Evolutionary conservation across 108 stramenopile genomes (phyloP).

Genomic region (Asterionellopsis glacialis): DNA sequence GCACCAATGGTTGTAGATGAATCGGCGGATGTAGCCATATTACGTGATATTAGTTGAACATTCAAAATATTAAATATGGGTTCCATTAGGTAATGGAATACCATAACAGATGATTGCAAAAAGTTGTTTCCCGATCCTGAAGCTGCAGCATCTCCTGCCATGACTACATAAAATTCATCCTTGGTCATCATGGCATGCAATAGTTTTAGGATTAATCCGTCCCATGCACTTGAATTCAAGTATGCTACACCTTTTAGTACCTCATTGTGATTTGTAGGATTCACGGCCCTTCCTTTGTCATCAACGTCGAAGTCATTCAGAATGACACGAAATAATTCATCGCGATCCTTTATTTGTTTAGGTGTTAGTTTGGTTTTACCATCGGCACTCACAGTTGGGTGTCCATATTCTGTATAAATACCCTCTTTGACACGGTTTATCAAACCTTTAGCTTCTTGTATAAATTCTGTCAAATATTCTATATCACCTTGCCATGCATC

Average conservation of each 20-base stretch:
- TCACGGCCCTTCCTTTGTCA: conserved; percentile 6
- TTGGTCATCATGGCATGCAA: conserved; percentile 49
- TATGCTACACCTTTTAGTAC: conserved; percentile 6
- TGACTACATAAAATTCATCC: conserved; percentile 35
- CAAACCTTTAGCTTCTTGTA: conserved; percentile 33
- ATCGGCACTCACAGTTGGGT: conserved; percentile 8
- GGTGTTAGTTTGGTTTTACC: conserved; percentile 10
- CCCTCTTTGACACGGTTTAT: conserved; percentile 43
- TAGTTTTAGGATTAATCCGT: conserved; percentile 33
- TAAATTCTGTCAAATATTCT: conserved; percentile 31
- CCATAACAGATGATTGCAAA: conserved; percentile 25
- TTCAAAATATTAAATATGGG: conserved; percentile 47
- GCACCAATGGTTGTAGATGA: conserved; percentile 6
- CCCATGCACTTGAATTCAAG: conserved; percentile 9
- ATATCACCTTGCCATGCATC: conserved; percentile 43
- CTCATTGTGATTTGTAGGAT: conserved; percentile 5
- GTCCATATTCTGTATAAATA: conserved; percentile 45
- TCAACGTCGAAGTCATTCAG: conserved; percentile 13
- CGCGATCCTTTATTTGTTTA: conserved; percentile 7
- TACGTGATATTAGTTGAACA: conserved; percentile 30
- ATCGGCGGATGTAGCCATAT: conserved; percentile 35
- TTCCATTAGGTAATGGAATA: conserved; percentile 43
- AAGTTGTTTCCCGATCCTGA: conserved; percentile 26
- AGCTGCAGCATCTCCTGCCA: conserved; percentile 24
- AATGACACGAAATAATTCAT: conserved; percentile 18